Evolutionary conservation across 2,329 filamentous ascomycete species (phyloP), one percentile per base, ranked within the genome.

Genomic region (Ophioceras dolichostomum): DNA sequence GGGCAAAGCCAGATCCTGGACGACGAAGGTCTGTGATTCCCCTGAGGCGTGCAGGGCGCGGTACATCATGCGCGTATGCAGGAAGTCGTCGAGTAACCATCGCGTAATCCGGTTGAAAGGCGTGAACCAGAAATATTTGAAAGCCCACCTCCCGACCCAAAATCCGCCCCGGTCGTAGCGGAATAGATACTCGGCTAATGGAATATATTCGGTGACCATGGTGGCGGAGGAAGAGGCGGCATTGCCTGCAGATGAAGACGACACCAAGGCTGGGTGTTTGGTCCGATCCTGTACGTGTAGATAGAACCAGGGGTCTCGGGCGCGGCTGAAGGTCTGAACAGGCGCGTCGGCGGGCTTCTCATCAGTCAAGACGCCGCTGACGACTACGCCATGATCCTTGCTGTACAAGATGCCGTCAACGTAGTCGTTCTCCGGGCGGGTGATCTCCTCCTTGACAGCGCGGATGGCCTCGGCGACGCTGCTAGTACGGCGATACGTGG

Each of bases 291-390:
- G 60, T 14, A 73, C 81, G 51, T 86, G 81, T 41, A 87, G 63
- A 52, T 85, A 87, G 56, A 77, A 85, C 83, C 83, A 87, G 2
- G 80, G 78, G 49, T 88, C 81, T 46, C 64, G 62, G 4, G 76
- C 64, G 21, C 67, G 60, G 49, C 62, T 70, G 33, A 76, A 71
- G 6, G 67, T 64, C 65, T 76, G 77, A 59, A 42, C 57, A 41
- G 34, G 47, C 19, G 44, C 46, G 13, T 46, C 51, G 3, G 49
- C 44, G 4, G 65, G 65, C 18, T 61, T 57, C 5, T 68, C 62
- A 46, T 83, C 64, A 1, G 70, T 74, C 49, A 83, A 58, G 40
- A 62, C 61, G 3, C 81, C 81, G 5, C 72, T 73, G 53, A 83
- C 68, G 43, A 86, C 58, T n/a, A 80, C 74, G 19, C 79, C 79